These are phyloP conservation scores for Alternaria arbusti DNA, from an alignment of 2,329 filamentous ascomycete species.

Conservation along the genomic window DNA sequence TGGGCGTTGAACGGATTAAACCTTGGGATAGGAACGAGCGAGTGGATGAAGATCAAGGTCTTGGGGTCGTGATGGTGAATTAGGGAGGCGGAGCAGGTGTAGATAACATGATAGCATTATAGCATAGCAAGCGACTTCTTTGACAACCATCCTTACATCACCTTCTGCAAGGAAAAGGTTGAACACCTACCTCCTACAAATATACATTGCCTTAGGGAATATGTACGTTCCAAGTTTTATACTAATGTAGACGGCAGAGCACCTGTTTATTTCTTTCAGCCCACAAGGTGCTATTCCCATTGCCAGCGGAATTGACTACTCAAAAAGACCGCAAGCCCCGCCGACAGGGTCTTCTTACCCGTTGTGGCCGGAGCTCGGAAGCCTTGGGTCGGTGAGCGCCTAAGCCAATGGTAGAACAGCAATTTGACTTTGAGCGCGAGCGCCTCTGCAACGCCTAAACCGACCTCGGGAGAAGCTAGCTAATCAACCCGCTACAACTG, in stretches of 20 bases:
- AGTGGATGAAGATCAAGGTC: conserved; percentile 86
- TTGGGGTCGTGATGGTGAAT: conserved; percentile 50
- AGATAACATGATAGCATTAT: not conserved
- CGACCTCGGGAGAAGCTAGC: conserved; percentile 6
- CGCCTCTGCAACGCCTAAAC: conserved; percentile 6
- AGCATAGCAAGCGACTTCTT: not conserved
- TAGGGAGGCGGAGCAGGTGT: not conserved
- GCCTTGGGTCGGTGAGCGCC: conserved; percentile 8
- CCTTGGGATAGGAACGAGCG: conserved; percentile 79
- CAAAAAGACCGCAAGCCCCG: too few relatives aligned
- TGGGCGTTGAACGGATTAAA: conserved; percentile 87
- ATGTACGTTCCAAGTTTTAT: too few relatives aligned
- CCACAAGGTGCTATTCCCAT: too few relatives aligned
- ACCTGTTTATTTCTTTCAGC: not conserved
- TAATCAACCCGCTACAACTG: conserved; percentile 15
- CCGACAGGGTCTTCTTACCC: conserved; percentile 23
- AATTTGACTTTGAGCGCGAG: conserved; percentile 19
- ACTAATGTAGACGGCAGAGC: not conserved
- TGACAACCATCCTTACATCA: not conserved
- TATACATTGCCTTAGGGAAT: too few relatives aligned
- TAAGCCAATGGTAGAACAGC: conserved; percentile 20
- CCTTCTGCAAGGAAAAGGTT: fast-evolving
- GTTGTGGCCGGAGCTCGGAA: conserved; percentile 11
- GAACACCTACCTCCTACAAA: not conserved
- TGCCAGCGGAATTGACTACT: not conserved